Base-by-base conservation (phyloP, 2,329 filamentous ascomycete species). In the Blastomyces gilchristii region DNA sequence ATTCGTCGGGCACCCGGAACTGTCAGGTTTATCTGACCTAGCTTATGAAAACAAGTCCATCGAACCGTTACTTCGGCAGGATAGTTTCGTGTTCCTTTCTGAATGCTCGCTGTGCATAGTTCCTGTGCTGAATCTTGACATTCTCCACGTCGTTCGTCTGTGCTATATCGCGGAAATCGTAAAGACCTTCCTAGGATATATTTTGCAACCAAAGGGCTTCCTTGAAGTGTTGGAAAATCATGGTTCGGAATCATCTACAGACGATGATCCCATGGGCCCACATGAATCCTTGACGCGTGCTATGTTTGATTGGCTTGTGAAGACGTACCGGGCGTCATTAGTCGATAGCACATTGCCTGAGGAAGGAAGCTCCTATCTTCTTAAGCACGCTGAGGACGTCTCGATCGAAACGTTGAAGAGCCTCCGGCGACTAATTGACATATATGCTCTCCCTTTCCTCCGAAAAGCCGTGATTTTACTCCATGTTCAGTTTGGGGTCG, bases 81-180 rank as follows among this genome's bases (percentile, higher is more conserved):
- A 78, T 60, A 74, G 69, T 0, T 78, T 78, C 64, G 71, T 76
- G 2, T 95, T 97, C 75, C 78, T 97, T 61, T 86, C 89, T 16
- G 89, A 96, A 72, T 87, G 85, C 69, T 85, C 89, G 0, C 83
- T 91, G 60, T 88, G 86, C 62, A 74, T 95, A 22, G 82, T 84
- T 7, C 82, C 87, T 9, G 82, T 87, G 1, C 83, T 91, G 37
- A 80, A 83, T 50, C 82, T 90, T 49, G 89, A 95, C 62, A 85
- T 95, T 52, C 83, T 87, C 50, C 89, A 96, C 73, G 75, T 97
- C 60, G 76, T 97, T 59, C 86, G 88, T 47, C 79, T 97, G 56
- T 97, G 91, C 76, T 97, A 96, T 72, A 82, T 96, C 62, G 90
- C 90, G 2, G 94, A 99, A 75, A 85, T 99, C 63, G 85, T 95